These are phyloP conservation scores for Phragmites australis DNA, from an alignment of 176 grass and related monocot species.

Conservation along the genomic window DNA sequence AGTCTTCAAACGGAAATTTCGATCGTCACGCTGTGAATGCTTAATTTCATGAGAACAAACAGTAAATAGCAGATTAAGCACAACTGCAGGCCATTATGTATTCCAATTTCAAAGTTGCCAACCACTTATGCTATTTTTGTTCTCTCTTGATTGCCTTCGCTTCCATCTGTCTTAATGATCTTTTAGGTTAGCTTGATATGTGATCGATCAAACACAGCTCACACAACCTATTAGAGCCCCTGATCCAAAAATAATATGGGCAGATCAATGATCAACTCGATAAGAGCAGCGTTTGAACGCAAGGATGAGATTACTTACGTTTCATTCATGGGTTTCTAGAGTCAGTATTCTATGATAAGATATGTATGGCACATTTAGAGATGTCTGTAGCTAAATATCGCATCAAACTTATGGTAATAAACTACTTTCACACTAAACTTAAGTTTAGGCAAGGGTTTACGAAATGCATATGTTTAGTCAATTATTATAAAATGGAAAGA, in stretches of 20 bases:
- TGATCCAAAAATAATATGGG: neutral
- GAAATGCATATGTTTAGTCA: neutral
- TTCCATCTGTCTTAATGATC: neutral
- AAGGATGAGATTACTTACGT: neutral
- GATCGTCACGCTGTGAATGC: neutral
- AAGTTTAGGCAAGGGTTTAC: neutral
- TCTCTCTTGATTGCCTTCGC: neutral
- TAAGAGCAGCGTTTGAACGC: neutral
- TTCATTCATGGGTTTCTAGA: neutral
- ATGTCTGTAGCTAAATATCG: neutral
- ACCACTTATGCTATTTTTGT: neutral
- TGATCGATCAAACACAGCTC: neutral
- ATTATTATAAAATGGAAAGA: neutral
- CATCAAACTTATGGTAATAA: neutral
- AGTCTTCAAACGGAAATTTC: neutral
- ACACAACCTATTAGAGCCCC: neutral
- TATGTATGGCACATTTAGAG: neutral
- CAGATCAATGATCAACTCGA: neutral
- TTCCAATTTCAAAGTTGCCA: neutral
- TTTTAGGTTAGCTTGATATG: neutral
- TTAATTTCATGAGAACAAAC: neutral
- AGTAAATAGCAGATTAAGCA: neutral
- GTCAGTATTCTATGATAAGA: conserved; percentile 7
- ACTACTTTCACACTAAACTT: neutral
- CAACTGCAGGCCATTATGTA: neutral